Conservation (phyloP, 2,329 filamentous ascomycete genomes). For the Cadophora sp. region DNA sequence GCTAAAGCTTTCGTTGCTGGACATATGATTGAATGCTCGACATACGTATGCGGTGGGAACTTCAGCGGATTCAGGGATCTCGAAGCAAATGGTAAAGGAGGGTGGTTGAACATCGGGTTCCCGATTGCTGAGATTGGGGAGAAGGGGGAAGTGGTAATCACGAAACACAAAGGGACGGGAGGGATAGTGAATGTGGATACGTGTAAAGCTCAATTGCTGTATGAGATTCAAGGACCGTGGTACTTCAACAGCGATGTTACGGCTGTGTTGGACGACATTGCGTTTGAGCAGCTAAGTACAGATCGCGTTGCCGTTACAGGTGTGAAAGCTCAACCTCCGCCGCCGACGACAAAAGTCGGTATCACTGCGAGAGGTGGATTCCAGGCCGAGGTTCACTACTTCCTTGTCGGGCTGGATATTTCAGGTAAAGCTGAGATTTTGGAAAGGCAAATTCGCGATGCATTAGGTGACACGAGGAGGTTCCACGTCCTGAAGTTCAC, state of each 20-base stretch:
- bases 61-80: constrained; percentile 42
- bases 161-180: constrained; percentile 49
- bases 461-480: constrained; percentile 42
- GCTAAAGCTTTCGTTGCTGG: constrained; percentile 47
- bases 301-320: constrained; percentile 52
- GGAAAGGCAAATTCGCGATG: constrained; percentile 49
- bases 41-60: constrained; percentile 38
- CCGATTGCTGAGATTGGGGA: constrained; percentile 53
- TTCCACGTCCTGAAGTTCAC: constrained; percentile 46
- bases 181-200: constrained; percentile 38
- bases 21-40: constrained; percentile 44
- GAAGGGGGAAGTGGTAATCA: constrained; percentile 51
- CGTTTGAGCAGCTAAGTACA: constrained; percentile 49
- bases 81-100: constrained; percentile 26
- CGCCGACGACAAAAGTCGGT: constrained; percentile 50
- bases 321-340: constrained; percentile 42
- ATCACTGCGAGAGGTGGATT: constrained; percentile 53
- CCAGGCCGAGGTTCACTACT: constrained; percentile 53
- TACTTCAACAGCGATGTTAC: constrained; percentile 48
- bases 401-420: constrained; percentile 53
- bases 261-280: constrained; percentile 48
- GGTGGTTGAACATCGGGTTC: constrained; percentile 50
- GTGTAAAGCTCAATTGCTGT: constrained; percentile 47
- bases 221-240: constrained; percentile 49
- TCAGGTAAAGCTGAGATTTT: constrained; percentile 51